These are phyloP conservation scores for Teunomyces aglyptinius DNA, from an alignment of 805 yeast species.

Conservation along the genomic window DNA sequence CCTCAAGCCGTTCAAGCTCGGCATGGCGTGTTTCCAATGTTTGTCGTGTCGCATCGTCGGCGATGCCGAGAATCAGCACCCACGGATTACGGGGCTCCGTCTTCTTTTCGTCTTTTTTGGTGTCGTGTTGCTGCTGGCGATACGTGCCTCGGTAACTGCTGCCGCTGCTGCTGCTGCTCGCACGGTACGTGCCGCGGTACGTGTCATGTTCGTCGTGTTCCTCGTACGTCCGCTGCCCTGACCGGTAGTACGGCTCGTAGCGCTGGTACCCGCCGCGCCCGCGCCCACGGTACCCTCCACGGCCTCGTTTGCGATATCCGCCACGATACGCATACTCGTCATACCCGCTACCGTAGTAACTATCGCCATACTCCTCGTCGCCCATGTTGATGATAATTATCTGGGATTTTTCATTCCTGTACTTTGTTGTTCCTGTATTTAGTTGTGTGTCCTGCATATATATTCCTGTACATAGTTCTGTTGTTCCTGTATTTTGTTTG, in stretches of 20 bases:
- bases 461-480: background rate
- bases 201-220: background rate
- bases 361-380: constrained; percentile 3
- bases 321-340: constrained; percentile 2
- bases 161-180: background rate
- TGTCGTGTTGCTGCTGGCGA: background rate
- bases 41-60: constrained; percentile 23
- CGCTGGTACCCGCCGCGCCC: constrained; percentile 11
- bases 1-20: constrained; percentile 24
- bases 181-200: background rate
- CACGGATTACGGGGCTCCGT: constrained; percentile 26
- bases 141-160: background rate
- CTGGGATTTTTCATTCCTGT: background rate
- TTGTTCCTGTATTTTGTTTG: background rate
- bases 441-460: background rate
- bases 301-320: constrained; percentile 17
- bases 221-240: background rate
- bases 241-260: constrained; percentile 4
- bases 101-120: background rate
- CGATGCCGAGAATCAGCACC: constrained; percentile 29
- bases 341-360: constrained; percentile 9
- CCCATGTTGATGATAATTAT: no score
- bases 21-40: constrained; percentile 24
- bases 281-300: constrained; percentile 10
- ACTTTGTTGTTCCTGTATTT: background rate